A percentile compares a stretch with the other conserved stretches of the same genome.
Evolutionary conservation across 306 rosid genomes (phyloP).

Genomic region (Cyamopsis tetragonoloba): DNA sequence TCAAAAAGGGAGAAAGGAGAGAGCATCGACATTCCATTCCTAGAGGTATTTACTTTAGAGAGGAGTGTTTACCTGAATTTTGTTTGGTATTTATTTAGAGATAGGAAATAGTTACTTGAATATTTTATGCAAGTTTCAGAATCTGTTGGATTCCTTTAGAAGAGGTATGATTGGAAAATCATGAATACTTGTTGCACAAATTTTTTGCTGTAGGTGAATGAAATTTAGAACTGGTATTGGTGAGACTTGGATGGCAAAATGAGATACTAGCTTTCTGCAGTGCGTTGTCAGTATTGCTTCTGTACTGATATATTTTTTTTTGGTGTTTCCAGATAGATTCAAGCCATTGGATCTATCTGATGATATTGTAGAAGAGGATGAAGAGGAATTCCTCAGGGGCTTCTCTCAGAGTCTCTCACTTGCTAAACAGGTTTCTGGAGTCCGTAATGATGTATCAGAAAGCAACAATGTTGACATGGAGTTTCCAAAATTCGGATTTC

Average conservation of each 20-base stretch:
- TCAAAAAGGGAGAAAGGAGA: slow-evolving; percentile 78
- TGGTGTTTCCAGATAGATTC: slow-evolving; percentile 59
- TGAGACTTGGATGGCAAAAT: slow-evolving; percentile 21
- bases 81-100: no score
- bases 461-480: slow-evolving; percentile 46
- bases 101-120: no score
- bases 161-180: slow-evolving; percentile 13
- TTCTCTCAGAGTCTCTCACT: slow-evolving; percentile 42
- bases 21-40: slow-evolving; percentile 61
- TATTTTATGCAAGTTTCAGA: slow-evolving; percentile 20
- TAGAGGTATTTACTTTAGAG: slow-evolving; percentile 49
- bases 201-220: not conserved
- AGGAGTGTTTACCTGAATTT: slow-evolving; percentile 13
- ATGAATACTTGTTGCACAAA: not conserved
- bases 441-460: slow-evolving; percentile 38
- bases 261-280: not conserved
- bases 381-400: slow-evolving; percentile 72
- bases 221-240: slow-evolving; percentile 11
- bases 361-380: slow-evolving; percentile 88
- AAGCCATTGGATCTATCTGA: slow-evolving; percentile 50
- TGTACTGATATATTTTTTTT: slow-evolving; percentile 19
- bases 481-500: slow-evolving; percentile 47
- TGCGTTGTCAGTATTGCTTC: slow-evolving; percentile 17
- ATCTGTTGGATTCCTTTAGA: not conserved
- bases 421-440: slow-evolving; percentile 38